Percentiles rank a stretch among this genome's conserved stretches.
Conservation (phyloP, 148 eudicot genomes). For the Rhododendron mucronatum region DNA sequence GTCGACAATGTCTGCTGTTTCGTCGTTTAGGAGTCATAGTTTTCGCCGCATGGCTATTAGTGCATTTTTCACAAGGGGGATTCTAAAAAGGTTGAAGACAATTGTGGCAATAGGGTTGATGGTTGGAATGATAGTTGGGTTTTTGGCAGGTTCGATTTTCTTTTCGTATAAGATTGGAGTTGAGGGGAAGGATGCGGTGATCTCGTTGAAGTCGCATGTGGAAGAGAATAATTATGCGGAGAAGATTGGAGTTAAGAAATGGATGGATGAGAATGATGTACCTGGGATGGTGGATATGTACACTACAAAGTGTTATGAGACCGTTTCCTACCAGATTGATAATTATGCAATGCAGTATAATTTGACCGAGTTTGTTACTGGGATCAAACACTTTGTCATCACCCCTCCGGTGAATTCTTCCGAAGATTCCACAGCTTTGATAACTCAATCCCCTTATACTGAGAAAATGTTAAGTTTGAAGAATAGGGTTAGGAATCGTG, state of each 20-base stretch:
- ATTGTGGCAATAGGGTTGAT: constrained; percentile 89
- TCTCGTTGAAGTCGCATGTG: constrained; percentile 64
- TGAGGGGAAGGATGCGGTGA: constrained; percentile 84
- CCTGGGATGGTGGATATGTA: constrained; percentile 83
- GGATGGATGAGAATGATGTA: constrained; percentile 98
- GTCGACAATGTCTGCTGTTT: constrained; percentile 67
- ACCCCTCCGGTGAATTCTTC: constrained; percentile 45
- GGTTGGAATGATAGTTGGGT: constrained; percentile 70
- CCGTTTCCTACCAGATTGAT: constrained; percentile 81
- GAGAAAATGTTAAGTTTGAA: constrained; percentile 60
- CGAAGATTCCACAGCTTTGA: constrained; percentile 34
- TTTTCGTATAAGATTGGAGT: constrained; percentile 89
- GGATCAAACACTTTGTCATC: constrained; percentile 71
- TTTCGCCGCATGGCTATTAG: constrained; percentile 45
- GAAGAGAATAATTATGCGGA: constrained; percentile 81
- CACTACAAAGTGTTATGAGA: constrained; percentile 56
- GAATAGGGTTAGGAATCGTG: constrained; percentile 60
- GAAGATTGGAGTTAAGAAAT: constrained; percentile 73
- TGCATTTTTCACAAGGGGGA: constrained; percentile 62
- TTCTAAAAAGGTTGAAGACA: constrained; percentile 65
- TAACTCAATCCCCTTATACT: constrained; percentile 61
- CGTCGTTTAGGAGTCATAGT: constrained; percentile 61
- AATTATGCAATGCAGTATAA: constrained; percentile 85
- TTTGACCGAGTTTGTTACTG: constrained; percentile 78
- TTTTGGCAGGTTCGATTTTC: constrained; percentile 54